Evolutionary conservation across 2,329 filamentous ascomycete genomes (phyloP), one percentile per base, ranked within the genome.

Genomic region (Fusarium coicis): DNA sequence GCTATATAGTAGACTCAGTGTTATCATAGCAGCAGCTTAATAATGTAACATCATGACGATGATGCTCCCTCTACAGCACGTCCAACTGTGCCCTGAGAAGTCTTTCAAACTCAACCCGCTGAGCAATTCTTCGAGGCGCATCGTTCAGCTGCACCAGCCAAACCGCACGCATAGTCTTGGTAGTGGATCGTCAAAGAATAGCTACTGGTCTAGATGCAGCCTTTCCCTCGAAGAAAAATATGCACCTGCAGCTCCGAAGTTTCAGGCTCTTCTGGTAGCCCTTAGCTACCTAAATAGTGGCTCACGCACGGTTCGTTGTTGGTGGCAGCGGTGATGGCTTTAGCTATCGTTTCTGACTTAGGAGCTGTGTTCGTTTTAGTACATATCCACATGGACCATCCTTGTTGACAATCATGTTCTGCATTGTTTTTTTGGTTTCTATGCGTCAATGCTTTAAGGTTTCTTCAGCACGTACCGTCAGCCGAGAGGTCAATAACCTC

Each of bases 241-340:
- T 30, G 21, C 40, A 18, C 28, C 30, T 36, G 39, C 64, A 64
- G 50, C 57, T 57, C 37, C 39, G 36, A 43, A 21, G 66, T 69
- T 69, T 69, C 66, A 69, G 66, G 65, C 39, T 62, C 42, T 68
- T 62, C 42, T 68, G 55, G 63, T 68, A 36, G 59, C 23, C 56
- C 39, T 39, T 49, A 28, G 34, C 34, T 14, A 37, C 36, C 36
- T 37, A 40, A 39, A 68, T 50, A 63, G 49, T 18, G 63, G 37
- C 63, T 26, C 37, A 28, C 34, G 66, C 66, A 69, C 65, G 65
- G 66, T 43, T 53, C 23, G 15, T 49, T 26, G 28, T 65, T 69
- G 66, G 66, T 69, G 66, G 59, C 32, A 28, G 53, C 66, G 66
- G 66, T 69, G 66, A 69, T 69, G 66, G 65, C 65, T 55, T 55